Evolutionary conservation across 164 flowering plant genomes (phyloP), one percentile per base, ranked within the genome.

Genomic region (Stephania japonica): DNA sequence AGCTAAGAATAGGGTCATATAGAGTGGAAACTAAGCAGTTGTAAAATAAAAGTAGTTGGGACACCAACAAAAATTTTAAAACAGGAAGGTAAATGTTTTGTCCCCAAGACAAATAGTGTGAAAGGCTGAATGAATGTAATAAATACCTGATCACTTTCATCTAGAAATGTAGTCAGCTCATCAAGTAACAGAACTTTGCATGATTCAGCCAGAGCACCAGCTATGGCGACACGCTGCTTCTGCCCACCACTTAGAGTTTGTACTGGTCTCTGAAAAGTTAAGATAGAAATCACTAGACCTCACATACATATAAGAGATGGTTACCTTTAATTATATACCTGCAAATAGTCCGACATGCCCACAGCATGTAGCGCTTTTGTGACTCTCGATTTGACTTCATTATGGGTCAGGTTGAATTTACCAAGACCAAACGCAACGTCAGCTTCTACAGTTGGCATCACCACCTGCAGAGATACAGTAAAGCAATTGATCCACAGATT

Each of bases 181-280:
- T 95, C 97, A 38, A 91, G 83, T 74, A 93, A 81, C 70, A 95
- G 71, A 9, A 95, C 98, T 83, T 85, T 84, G 79, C 96, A 90
- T 16, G 94, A 83, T 86, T 93, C 97, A 69, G 97, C 97, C 69
- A 95, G 80, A 81, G 98, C 94, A 72, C 99, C 98, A 24, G 97
- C 99, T 74, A 93, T 91, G 32, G 98, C 99, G 64, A 95, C 95
- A 83, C 98, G 85, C 79, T 93, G 99, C 78, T 95, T 95, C 87
- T 93, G 99, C 72, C 98, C 98, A 56, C 99, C 97, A 78, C 99
- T 95, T 41, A 93, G 97, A 75, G 97, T 95, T 80, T 95, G 98
- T 74, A 93, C 89, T 41, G 93, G 94, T 76, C 97, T 87, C 98
- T 94, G 80, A 74, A 11, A 74, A 73, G 61, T 63, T 7, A 44